Percentiles rank a stretch among this genome's conserved stretches.
Evolutionary conservation across 225 moss, liverwort and hornwort genomes (phyloP).

Genomic region (Bryum argenteum): DNA sequence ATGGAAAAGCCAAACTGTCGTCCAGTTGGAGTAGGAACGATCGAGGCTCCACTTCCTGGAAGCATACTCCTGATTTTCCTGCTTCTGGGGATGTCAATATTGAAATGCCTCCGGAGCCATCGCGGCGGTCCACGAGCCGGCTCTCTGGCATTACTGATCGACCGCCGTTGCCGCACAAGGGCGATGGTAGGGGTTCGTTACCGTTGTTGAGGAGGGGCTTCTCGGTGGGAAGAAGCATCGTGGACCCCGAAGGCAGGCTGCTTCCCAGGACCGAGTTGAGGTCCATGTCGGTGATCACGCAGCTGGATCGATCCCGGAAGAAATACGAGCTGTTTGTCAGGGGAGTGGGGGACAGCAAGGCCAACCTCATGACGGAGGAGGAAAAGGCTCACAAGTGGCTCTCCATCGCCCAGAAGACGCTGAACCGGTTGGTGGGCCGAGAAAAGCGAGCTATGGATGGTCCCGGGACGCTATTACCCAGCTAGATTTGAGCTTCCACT

Average conservation of each 20-base stretch:
- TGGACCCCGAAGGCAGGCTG: slow-evolving; percentile 49
- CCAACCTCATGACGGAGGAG: slow-evolving; percentile 26
- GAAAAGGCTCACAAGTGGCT: slow-evolving; percentile 51
- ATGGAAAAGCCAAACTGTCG: slow-evolving; percentile 44
- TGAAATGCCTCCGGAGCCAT: slow-evolving; percentile 50
- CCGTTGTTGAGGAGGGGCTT: slow-evolving; percentile 54
- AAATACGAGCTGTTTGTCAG: slow-evolving; percentile 39
- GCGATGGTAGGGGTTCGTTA: slow-evolving; percentile 28
- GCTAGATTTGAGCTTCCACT: slow-evolving; percentile 28
- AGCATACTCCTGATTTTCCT: slow-evolving; percentile 12
- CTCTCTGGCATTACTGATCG: slow-evolving; percentile 42
- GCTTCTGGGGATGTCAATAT: slow-evolving; percentile 20
- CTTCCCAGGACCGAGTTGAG: slow-evolving; percentile 55
- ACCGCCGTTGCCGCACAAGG: slow-evolving; percentile 39
- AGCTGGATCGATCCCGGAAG: slow-evolving; percentile 60
- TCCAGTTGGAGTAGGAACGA: slow-evolving; percentile 35
- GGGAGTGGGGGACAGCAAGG: neutral
- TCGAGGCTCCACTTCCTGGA: slow-evolving; percentile 31
- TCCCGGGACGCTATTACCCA: slow-evolving; percentile 26
- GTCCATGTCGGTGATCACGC: slow-evolving; percentile 76
- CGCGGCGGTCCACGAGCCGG: slow-evolving; percentile 49
- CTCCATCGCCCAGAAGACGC: slow-evolving; percentile 51
- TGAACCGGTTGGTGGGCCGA: slow-evolving; percentile 48
- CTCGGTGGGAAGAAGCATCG: slow-evolving; percentile 42
- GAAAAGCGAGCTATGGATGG: slow-evolving; percentile 37